These are phyloP conservation scores for Beauveria sp. DNA, from an alignment of 2,329 filamentous ascomycete genomes.

Conservation along the genomic window DNA sequence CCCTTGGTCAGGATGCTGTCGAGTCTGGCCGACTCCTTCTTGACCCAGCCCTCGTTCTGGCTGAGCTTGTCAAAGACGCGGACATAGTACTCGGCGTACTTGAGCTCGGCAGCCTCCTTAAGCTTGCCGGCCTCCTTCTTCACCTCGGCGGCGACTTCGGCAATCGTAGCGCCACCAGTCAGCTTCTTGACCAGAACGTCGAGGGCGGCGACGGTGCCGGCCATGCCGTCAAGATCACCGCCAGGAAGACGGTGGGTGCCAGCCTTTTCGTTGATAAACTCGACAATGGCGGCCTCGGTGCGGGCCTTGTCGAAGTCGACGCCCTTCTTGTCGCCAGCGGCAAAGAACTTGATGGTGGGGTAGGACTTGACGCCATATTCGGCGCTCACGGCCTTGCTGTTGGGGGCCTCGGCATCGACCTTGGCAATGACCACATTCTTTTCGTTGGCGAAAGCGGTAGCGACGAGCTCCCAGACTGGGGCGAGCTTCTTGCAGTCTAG, in stretches of 20 bases:
- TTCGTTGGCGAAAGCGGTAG: constrained; percentile 72
- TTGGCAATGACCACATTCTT: constrained; percentile 80
- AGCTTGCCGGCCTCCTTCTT: constrained; percentile 62
- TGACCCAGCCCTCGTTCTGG: constrained; percentile 68
- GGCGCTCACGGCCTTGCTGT: constrained; percentile 69
- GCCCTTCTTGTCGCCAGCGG: constrained; percentile 68
- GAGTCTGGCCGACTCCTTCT: constrained; percentile 79
- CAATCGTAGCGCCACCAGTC: constrained; percentile 52
- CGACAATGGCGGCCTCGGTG: constrained; percentile 65
- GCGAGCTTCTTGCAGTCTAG: constrained; percentile 94
- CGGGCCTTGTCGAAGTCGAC: constrained; percentile 70
- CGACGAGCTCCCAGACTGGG: constrained; percentile 82
- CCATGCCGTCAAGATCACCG: constrained; percentile 68
- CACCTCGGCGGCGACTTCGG: constrained; percentile 61
- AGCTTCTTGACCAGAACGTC: constrained; percentile 72
- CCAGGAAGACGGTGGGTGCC: constrained; percentile 79
- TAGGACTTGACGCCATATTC: constrained; percentile 76
- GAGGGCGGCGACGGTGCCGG: constrained; percentile 74
- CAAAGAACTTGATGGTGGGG: constrained; percentile 98
- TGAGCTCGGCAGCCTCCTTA: constrained; percentile 55
- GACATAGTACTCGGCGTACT: constrained; percentile 90
- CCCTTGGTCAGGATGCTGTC: constrained; percentile 79
- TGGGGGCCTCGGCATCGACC: constrained; percentile 85
- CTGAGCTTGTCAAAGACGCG: constrained; percentile 81
- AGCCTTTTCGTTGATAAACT: constrained; percentile 80